A percentile compares a stretch with the other conserved stretches of the same genome.
Evolutionary conservation across 2,329 filamentous ascomycete genomes (phyloP).

Genomic region (Penicillium sp.): DNA sequence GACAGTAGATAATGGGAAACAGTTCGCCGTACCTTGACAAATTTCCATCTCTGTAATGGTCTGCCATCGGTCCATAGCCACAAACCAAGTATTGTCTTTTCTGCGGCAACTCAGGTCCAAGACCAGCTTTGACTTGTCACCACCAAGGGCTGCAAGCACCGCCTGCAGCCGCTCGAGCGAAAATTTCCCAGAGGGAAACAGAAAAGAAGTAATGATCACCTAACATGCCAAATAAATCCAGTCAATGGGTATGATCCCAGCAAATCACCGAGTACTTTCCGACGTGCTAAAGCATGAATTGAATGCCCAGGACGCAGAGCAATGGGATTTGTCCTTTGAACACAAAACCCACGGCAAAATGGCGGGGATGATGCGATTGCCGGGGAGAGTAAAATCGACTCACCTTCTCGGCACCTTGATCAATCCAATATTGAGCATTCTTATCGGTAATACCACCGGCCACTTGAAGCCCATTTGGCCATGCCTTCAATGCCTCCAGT

Average conservation of each 20-base stretch:
- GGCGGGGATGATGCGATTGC: neutral
- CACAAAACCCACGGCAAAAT: neutral
- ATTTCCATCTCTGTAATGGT: constrained; percentile 95
- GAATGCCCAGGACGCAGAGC: too few relatives aligned
- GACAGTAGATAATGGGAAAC: neutral
- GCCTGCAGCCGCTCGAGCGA: constrained; percentile 68
- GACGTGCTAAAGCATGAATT: too few relatives aligned
- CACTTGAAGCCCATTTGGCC: constrained; percentile 77
- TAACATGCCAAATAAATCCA: constrained; percentile 39
- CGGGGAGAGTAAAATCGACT: constrained; percentile 22
- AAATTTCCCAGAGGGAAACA: constrained; percentile 81
- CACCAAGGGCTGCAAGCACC: constrained; percentile 65
- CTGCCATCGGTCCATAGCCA: constrained; percentile 99
- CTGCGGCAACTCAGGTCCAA: constrained; percentile 90
- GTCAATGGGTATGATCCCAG: constrained; percentile 15
- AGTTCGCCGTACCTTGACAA: constrained; percentile 58
- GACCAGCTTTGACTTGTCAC: constrained; percentile 74
- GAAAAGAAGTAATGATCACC: constrained; percentile 95
- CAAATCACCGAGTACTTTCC: constrained; percentile 6
- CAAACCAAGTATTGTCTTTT: constrained; percentile 73
- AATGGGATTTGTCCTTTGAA: too few relatives aligned
- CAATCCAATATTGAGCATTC: constrained; percentile 83
- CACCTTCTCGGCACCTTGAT: constrained; percentile 83
- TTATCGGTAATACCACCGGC: constrained; percentile 86
- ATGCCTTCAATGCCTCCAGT: constrained; percentile 66